Evolutionary conservation across 140 eudicot genomes (phyloP).

Genomic region (Stevia rebaudiana): DNA sequence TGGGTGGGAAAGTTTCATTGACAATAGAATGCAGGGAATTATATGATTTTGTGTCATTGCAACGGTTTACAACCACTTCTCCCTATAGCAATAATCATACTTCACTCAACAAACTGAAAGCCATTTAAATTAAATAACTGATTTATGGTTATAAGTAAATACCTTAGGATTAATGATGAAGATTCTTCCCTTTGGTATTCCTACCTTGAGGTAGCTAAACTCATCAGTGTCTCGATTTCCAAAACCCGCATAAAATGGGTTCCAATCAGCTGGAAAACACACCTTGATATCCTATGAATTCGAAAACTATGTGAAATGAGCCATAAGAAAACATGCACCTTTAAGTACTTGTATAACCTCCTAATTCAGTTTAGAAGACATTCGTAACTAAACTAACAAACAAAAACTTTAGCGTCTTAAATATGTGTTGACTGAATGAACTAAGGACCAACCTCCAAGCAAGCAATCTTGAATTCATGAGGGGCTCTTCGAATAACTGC

Average conservation of each 20-base stretch:
- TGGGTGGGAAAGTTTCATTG: constrained; percentile 71
- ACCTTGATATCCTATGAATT: constrained; percentile 67
- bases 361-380: too few relatives aligned
- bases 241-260: constrained; percentile 90
- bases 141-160: neutral
- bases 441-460: constrained; percentile 66
- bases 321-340: too few relatives aligned
- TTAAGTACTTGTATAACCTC: too few relatives aligned
- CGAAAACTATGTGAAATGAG: neutral
- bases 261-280: constrained; percentile 63
- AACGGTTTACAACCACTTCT: constrained; percentile 70
- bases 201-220: constrained; percentile 87
- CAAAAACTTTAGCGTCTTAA: too few relatives aligned
- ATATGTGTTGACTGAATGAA: neutral
- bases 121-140: neutral
- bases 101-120: neutral
- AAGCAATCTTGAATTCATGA: constrained; percentile 81
- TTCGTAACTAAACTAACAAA: neutral
- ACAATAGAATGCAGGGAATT: constrained; percentile 62
- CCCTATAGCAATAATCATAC: constrained; percentile 44
- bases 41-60: constrained; percentile 61
- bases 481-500: constrained; percentile 98
- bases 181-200: constrained; percentile 73
- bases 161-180: constrained; percentile 94
- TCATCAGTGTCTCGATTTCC: constrained; percentile 97